These are phyloP conservation scores for Croton setiger DNA, from an alignment of 441 rosid genomes.

Conservation along the genomic window DNA sequence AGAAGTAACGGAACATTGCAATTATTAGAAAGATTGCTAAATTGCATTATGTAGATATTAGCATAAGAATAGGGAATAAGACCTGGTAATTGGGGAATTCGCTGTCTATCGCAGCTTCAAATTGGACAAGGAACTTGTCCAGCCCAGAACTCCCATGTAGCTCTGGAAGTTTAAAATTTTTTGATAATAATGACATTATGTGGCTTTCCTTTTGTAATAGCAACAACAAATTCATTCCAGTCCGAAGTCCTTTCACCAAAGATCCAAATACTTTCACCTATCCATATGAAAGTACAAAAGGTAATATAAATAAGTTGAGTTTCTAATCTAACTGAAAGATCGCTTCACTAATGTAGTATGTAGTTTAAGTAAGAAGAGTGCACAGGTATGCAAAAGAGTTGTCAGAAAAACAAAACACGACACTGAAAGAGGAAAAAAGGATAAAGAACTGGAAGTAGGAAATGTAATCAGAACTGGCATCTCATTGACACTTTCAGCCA, in stretches of 20 bases:
- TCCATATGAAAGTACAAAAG: conserved; percentile 8
- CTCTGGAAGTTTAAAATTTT: conserved; percentile 55
- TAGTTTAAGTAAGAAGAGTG: neutral
- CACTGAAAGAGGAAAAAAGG: neutral
- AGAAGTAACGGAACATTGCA: neutral
- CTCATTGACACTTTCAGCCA: neutral
- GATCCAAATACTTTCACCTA: conserved; percentile 87
- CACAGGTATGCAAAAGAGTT: neutral
- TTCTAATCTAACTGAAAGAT: neutral
- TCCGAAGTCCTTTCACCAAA: conserved; percentile 82
- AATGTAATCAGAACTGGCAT: neutral
- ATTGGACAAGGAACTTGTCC: conserved; percentile 60
- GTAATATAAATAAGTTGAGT: neutral
- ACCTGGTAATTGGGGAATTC: conserved; percentile 95
- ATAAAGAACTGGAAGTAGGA: neutral
- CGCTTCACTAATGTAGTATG: neutral
- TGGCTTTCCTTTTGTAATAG: conserved; percentile 53
- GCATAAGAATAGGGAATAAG: conserved; percentile 22
- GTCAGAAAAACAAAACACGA: neutral
- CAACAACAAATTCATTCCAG: conserved; percentile 66
- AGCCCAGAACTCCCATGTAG: conserved; percentile 57
- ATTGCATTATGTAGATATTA: neutral
- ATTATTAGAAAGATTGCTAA: neutral
- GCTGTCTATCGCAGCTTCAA: conserved; percentile 88
- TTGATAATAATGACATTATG: conserved; percentile 40